Evolutionary conservation across 1,284 basidiomycete species (phyloP).

Genomic region (Trametes versicolor): DNA sequence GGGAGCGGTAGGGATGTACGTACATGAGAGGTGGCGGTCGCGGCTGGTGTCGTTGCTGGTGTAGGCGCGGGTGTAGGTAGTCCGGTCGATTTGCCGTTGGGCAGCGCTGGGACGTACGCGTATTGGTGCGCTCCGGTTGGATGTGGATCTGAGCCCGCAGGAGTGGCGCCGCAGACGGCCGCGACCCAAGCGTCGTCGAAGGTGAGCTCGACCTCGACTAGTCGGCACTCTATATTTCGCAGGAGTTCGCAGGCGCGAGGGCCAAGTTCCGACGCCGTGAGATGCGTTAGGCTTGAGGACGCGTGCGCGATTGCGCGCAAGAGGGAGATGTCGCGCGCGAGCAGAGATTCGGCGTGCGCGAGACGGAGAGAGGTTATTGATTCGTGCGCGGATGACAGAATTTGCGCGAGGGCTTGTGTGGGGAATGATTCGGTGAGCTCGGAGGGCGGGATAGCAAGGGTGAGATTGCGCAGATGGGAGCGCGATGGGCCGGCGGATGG

Average conservation of each 20-base stretch:
- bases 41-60: constrained; percentile 17
- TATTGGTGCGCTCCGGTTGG: neutral
- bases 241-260: constrained; percentile 25
- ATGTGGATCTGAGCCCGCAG: neutral
- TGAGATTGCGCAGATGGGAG: constrained; percentile 12
- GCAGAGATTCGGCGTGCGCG: constrained; percentile 22
- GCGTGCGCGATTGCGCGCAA: constrained; percentile 2
- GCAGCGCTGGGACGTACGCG: constrained; percentile 11
- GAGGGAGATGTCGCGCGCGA: constrained; percentile 20
- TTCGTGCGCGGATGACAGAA: constrained; percentile 5
- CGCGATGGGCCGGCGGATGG: neutral
- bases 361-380: constrained; percentile 24
- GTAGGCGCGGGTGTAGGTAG: constrained; percentile 19
- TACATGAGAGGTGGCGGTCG: neutral
- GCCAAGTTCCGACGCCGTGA: constrained; percentile 17
- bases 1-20: constrained; percentile 9
- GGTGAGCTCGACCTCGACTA: constrained; percentile 21
- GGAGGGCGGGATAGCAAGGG: constrained; percentile 18
- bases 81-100: constrained; percentile 20
- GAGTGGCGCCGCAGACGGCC: constrained; percentile 5
- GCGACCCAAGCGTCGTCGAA: constrained; percentile 28
- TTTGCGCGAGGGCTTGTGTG: constrained; percentile 8
- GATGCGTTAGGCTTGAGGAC: constrained; percentile 11
- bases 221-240: constrained; percentile 1
- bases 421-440: constrained; percentile 19